A percentile compares a stretch with the other conserved stretches of the same genome.
Conservation (phyloP, 2,329 filamentous ascomycete species). For the Cladosporium sphaerospermum region DNA sequence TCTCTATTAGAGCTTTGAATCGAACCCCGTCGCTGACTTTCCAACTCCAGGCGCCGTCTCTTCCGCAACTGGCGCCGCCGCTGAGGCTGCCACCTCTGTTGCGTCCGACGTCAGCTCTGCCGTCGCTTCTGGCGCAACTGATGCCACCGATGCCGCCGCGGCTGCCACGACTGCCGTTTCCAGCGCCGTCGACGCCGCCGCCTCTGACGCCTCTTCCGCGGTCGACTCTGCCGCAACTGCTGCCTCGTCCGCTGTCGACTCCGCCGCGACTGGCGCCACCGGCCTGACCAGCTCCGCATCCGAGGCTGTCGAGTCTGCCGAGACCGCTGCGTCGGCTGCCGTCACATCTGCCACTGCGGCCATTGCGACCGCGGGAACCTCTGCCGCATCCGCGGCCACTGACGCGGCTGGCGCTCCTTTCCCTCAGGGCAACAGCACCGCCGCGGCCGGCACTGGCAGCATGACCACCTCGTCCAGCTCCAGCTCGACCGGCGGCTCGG, state of each 20-base stretch:
- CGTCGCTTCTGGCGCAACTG: background rate
- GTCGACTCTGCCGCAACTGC: background rate
- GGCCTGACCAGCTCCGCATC: background rate
- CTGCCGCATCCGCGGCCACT: background rate
- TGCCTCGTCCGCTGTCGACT: conserved; percentile 6
- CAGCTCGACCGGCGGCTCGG: background rate
- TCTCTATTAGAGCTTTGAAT: background rate
- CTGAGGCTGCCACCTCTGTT: background rate
- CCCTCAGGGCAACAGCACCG: conserved; percentile 8
- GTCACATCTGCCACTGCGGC: background rate
- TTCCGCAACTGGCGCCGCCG: background rate
- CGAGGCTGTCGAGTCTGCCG: background rate
- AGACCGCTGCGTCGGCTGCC: background rate
- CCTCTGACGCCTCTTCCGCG: background rate
- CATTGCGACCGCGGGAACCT: background rate
- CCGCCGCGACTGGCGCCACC: background rate
- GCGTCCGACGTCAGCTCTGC: conserved; percentile 1
- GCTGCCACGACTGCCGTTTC: background rate
- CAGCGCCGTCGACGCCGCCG: background rate
- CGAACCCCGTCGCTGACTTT: background rate
- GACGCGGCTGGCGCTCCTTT: conserved; percentile 7
- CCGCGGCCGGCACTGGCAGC: background rate
- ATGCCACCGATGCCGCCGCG: background rate
- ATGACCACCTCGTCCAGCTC: conserved; percentile 1
- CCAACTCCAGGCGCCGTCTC: background rate